Evolutionary conservation across 352 stramenopile species (phyloP), one percentile per base, ranked within the genome.

Genomic region (Globisporangium nunn): DNA sequence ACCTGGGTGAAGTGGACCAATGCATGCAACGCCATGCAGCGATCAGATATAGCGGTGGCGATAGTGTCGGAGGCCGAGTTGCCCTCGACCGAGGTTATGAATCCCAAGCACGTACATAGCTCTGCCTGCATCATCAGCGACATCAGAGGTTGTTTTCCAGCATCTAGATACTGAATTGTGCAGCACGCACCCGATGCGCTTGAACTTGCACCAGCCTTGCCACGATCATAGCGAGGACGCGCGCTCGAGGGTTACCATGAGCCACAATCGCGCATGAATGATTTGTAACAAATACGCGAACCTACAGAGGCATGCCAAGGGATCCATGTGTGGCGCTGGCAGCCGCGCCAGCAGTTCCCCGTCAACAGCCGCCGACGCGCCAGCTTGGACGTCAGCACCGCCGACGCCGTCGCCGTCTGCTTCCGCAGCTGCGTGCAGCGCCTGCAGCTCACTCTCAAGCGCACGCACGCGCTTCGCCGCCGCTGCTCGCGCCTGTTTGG

Each of bases 251-350:
- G 33, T 37, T 37, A 37, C 33, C 6, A 37, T 37, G 33, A 5
- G 3, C 33, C 33, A 7, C 33, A 37, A 37, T 37, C 33, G 33
- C 33, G 3, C 33, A 37, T 37, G 33, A 7, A 7, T 7, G 10
- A 7, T 7, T 10, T 37, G 5, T 7, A 37, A 37, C 33, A 37
- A 5, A 37, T 37, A 37, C 5, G 33, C 6, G 7, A 66, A 46
- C 66, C 33, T 30, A 72, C 78, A 88, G 17, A 85, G 60, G 58
- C 68, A 86, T 4, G 75, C 63, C 49, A 76, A 70, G 17, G 75
- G 75, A 53, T 88, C 78, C n/a, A 67, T 81, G 33, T 59, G 75
- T 10, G 33, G 47, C 10, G 28, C 18, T 5, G 40, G 17, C 4
- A 29, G 23, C 0, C 14, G 28, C 7, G 1, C 12, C 14, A 40